Evolutionary conservation across 139 green algal species (phyloP).

Genomic region (Trebouxia sp.): DNA sequence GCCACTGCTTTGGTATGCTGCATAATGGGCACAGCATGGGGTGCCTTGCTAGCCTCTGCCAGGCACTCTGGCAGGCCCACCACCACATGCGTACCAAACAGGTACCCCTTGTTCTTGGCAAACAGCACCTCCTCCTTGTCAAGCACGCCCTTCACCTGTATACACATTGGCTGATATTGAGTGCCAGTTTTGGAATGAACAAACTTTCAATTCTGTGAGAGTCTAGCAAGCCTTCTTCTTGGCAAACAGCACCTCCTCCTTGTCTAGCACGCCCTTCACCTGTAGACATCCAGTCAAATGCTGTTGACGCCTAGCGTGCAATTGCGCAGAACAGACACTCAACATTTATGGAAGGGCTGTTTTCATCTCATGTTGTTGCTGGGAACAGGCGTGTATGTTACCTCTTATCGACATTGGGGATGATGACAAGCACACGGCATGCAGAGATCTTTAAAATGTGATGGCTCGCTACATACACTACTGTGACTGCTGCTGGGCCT

Average conservation of each 20-base stretch:
- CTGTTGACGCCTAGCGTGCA: too few species aligned
- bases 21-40: conserved; percentile 23
- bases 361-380: too few species aligned
- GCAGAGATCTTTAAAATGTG: too few species aligned
- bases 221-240: conserved; percentile 35
- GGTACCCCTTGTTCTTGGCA: conserved; percentile 46
- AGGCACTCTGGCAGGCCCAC: conserved; percentile 73
- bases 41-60: conserved; percentile 30
- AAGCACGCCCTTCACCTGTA: conserved; percentile 76
- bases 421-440: too few species aligned
- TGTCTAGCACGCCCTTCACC: conserved; percentile 78
- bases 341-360: too few species aligned
- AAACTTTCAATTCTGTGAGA: too few species aligned
- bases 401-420: too few species aligned
- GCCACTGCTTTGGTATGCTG: conserved; percentile 36
- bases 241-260: conserved; percentile 63
- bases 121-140: conserved; percentile 69
- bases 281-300: too few species aligned
- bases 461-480: too few species aligned
- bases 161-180: neutral
- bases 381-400: too few species aligned
- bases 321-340: too few species aligned
- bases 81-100: conserved; percentile 68
- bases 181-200: neutral
- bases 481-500: too few species aligned